Evolutionary conservation across 2,329 filamentous ascomycete species (phyloP).

Genomic region (Knufia fluminis): DNA sequence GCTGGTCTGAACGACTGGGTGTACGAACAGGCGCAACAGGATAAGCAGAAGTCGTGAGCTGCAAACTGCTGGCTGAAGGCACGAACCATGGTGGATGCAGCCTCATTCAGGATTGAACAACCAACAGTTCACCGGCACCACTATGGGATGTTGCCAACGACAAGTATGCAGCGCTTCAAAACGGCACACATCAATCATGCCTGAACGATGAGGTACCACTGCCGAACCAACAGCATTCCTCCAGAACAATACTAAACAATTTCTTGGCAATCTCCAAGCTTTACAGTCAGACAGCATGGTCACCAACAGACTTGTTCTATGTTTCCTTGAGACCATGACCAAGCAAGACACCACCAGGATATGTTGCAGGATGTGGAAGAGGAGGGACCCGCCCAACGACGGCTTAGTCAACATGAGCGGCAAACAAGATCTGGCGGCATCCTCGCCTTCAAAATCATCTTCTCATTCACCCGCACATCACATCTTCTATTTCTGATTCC

Average conservation of each 20-base stretch:
- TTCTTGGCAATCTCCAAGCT: conserved; percentile 3
- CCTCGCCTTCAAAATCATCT: conserved; percentile 48
- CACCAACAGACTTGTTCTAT: no score
- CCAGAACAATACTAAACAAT: conserved; percentile 25
- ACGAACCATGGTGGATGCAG: neutral
- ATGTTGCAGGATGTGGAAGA: neutral
- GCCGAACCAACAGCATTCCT: conserved; percentile 16
- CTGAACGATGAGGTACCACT: neutral
- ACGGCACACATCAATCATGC: no score
- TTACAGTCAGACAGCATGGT: conserved; percentile 2
- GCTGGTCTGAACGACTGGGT: conserved; percentile 94
- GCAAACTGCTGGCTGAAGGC: neutral
- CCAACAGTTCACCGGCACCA: no score
- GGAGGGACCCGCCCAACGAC: neutral
- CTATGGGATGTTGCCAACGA: no score
- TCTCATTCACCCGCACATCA: conserved; percentile 58
- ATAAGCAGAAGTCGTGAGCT: conserved; percentile 30
- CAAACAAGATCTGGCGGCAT: neutral
- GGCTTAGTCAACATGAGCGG: neutral
- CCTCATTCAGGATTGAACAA: neutral
- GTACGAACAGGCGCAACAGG: conserved; percentile 68
- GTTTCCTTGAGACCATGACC: no score
- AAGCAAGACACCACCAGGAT: neutral
- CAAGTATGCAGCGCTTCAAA: no score
- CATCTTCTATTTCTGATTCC: conserved; percentile 48